Evolutionary conservation across 768 basidiomycete genomes (phyloP).

Genomic region (Trametes gibbosa): DNA sequence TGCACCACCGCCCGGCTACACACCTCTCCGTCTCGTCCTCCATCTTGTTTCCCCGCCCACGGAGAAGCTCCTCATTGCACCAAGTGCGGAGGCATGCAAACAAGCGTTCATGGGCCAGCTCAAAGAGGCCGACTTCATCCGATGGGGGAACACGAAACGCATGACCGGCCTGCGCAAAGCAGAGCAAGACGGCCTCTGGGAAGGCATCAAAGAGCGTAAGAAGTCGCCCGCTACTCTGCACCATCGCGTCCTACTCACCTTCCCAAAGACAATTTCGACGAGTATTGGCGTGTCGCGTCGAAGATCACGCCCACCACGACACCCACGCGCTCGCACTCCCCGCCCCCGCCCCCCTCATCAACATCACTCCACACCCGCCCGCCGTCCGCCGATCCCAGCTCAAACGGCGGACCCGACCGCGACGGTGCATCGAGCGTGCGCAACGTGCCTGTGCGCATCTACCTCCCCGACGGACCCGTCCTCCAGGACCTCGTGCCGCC

Average conservation of each 20-base stretch:
- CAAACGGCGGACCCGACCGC: conserved; percentile 47
- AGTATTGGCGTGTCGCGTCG: conserved; percentile 92
- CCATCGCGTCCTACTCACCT: background rate
- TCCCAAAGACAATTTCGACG: conserved; percentile 85
- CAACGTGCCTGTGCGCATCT: conserved; percentile 85
- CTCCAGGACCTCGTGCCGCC: conserved; percentile 89
- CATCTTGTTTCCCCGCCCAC: conserved; percentile 86
- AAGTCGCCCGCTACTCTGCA: too few species aligned
- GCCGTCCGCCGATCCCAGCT: conserved; percentile 58
- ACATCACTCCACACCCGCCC: conserved; percentile 64
- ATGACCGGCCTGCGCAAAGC: conserved; percentile 87
- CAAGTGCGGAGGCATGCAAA: conserved; percentile 84
- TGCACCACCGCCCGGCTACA: conserved; percentile 38
- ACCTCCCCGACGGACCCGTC: conserved; percentile 87
- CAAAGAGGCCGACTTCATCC: conserved; percentile 95
- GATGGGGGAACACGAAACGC: conserved; percentile 94
- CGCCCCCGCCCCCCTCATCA: conserved; percentile 46
- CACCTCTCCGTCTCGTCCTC: conserved; percentile 75
- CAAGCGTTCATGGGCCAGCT: conserved; percentile 93
- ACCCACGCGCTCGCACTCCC: conserved; percentile 56
- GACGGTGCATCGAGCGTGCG: conserved; percentile 88
- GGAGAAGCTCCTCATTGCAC: conserved; percentile 80
- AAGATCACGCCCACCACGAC: conserved; percentile 85
- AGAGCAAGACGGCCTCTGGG: conserved; percentile 97
- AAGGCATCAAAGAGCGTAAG: conserved; percentile 92